Evolutionary conservation across 345 rosid genomes (phyloP).

Genomic region (Arabis hirsuta): DNA sequence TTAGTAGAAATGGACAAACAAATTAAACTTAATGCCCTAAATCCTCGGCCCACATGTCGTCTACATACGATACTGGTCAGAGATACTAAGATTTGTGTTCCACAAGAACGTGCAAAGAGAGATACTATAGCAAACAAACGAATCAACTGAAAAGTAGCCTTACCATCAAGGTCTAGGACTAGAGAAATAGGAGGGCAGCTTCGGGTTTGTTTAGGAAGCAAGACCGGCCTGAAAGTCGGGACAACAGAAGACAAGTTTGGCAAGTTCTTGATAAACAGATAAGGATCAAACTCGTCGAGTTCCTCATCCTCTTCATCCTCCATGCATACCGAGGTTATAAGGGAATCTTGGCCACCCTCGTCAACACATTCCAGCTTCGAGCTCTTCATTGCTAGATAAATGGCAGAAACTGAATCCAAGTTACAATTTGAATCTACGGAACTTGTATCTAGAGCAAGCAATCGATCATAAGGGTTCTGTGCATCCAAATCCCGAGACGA

Average conservation of each 20-base stretch:
- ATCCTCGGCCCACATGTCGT: background rate
- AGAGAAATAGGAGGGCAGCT: conserved; percentile 96
- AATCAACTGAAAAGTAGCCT: conserved; percentile 33
- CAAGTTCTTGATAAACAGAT: conserved; percentile 86
- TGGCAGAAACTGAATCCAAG: conserved; percentile 80
- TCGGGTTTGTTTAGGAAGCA: conserved; percentile 94
- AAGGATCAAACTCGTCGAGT: conserved; percentile 92
- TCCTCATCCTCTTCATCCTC: conserved; percentile 82
- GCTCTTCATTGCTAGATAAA: conserved; percentile 95
- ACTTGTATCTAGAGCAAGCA: conserved; percentile 50
- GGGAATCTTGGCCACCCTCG: conserved; percentile 80
- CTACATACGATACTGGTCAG: background rate
- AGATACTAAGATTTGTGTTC: background rate
- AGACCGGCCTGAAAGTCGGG: conserved; percentile 80
- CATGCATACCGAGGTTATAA: conserved; percentile 60
- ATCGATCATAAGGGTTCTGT: conserved; percentile 43
- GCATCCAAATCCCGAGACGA: conserved; percentile 46
- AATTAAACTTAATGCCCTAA: background rate
- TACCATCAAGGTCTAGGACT: conserved; percentile 97
- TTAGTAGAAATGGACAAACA: background rate
- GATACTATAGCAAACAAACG: background rate
- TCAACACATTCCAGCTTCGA: conserved; percentile 92
- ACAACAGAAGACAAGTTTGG: conserved; percentile 87
- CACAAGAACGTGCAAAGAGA: background rate
- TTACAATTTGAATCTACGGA: conserved; percentile 45